Evolutionary conservation across 768 basidiomycete species (phyloP), one percentile per base, ranked within the genome.

Genomic region (Gloeostereum incarnatum): DNA sequence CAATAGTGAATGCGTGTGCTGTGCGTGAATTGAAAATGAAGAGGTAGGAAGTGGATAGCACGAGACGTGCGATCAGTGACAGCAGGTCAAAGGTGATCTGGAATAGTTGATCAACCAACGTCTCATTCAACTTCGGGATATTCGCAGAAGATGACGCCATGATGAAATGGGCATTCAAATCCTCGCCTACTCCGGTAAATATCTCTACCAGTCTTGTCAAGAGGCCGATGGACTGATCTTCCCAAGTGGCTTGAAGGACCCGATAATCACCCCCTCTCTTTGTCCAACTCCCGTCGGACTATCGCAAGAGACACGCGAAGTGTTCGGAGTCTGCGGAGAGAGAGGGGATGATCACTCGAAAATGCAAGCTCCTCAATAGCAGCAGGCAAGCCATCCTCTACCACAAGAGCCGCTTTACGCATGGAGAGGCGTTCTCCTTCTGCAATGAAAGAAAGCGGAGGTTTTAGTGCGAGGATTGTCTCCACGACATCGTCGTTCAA

Each of bases 261-360:
- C 57, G 62, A 65, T 68, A 74, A 41, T 78, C 77, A 5, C 72
- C 78, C 26, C 62, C 56, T 14, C n/a, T 71, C 70, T 7, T 63
- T 57, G 8, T 56, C 57, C 1, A 86, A 53, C 33, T 78, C 77
- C 16, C 62, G 62, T 21, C 63, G 53, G 6, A 87, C 52, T 10
- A 84, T 59, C 0, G 74, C 74, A 10, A 82, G 48, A 0, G 83
- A 75, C 20, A 82, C 75, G 2, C 83, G 73, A 10, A 88, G 54
- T 5, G 69, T 72, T 23, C 76, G 70, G 14, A 85, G 50, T 31
- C 71, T 63, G 14, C 68, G 65, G 17, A 66, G 50, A 1, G 72
- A 71, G 37, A 75, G 61, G 22, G 79, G 76, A 11, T 65, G 65
- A 22, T 67, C 62, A 43, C 62, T 66, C 37, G 65, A 54, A 48